Percentiles rank a stretch among this genome's conserved stretches.
phyloP scores from a whole-genome alignment of 768 basidiomycete species.

The Trametes elegans region DNA sequence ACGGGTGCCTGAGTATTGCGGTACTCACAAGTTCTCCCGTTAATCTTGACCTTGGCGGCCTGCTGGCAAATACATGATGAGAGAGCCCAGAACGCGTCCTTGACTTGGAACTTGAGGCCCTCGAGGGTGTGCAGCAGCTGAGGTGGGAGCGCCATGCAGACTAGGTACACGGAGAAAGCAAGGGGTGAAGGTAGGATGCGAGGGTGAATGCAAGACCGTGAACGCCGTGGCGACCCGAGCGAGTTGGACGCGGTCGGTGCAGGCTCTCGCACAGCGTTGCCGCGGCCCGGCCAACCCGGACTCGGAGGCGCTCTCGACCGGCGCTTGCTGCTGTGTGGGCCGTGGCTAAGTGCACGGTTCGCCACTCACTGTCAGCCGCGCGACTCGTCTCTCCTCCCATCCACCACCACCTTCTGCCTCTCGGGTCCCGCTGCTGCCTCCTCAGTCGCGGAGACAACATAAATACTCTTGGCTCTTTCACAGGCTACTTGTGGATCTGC shows the following conservation, averaged over 20 bases:
- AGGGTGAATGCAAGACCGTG: not conserved
- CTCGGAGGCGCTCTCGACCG: not conserved
- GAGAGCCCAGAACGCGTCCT: slow-evolving; percentile 80
- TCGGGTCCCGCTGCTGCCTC: not conserved
- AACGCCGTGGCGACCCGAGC: not conserved
- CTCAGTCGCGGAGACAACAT: not conserved
- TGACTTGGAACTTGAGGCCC: slow-evolving; percentile 48
- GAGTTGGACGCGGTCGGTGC: slow-evolving; percentile 2
- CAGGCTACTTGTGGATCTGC: not conserved
- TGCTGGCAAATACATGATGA: slow-evolving; percentile 80
- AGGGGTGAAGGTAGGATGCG: not conserved
- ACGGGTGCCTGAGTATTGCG: not conserved
- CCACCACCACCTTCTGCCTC: slow-evolving; percentile 5
- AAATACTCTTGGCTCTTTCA: not conserved
- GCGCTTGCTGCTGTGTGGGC: slow-evolving; percentile 3
- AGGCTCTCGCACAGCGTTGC: slow-evolving; percentile 12
- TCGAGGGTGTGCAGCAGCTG: slow-evolving; percentile 28
- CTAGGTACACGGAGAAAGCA: not conserved
- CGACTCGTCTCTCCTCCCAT: not conserved
- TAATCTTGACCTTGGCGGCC: slow-evolving; percentile 89
- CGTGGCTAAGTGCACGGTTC: not conserved
- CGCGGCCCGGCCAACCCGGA: slow-evolving; percentile 8
- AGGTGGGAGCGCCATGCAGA: slow-evolving; percentile 25
- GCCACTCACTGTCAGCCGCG: slow-evolving; percentile 18
- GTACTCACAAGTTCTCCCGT: slow-evolving; percentile 85